Base-by-base conservation (phyloP, 192 early-diverging fungal genomes). In the Chytriomyces hyalinus region DNA sequence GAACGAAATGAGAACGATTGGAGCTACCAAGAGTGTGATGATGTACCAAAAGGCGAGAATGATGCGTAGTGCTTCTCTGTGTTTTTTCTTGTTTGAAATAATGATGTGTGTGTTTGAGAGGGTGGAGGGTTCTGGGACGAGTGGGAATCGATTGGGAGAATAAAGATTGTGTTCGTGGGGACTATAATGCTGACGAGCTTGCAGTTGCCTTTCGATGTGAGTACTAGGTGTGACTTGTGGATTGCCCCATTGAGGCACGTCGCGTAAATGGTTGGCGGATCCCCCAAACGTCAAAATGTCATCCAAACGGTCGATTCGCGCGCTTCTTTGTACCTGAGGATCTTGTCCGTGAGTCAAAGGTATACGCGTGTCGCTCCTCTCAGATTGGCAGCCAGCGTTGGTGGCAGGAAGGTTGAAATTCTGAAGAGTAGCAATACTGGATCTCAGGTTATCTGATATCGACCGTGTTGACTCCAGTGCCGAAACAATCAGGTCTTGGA, bases 11-110 rank as follows among this genome's bases (percentile, higher is more conserved):
- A 70, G 20, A 20, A 73, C 45, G 17, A 8, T 43, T 26, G 71
- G 71, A 6, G 57, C 45, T 0, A 73, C 6, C 6, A 73, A 10
- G 20, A 73, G 53, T 4, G 45, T 22, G 8, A 73, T 8, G 7
- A 8, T 17, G 71, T 73, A 73, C 71, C 71, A 73, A 8, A 45
- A 10, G 62, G 3, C 13, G 5, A 73, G 17, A 11, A 73, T 13
- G 13, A 20, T 57, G 15, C 53, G 13, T 3, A 57, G 15, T n/a
- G 20, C 20, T 57, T 13, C 13, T 57, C 20, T 0, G 5, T 57
- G 20, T 57, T 20, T 13, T n/a, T 20, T 20, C 53, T 57, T 57
- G 53, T 57, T 20, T 36, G 36, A 36, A 57, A 13, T 57, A n/a
- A 57, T 5, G 53, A 57, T 57, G 20, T n/a, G 13, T 20, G 53